Percentiles rank a stretch among this genome's conserved stretches.
Conservation (phyloP, 148 eudicot species). For the Persicaria maculosa region DNA sequence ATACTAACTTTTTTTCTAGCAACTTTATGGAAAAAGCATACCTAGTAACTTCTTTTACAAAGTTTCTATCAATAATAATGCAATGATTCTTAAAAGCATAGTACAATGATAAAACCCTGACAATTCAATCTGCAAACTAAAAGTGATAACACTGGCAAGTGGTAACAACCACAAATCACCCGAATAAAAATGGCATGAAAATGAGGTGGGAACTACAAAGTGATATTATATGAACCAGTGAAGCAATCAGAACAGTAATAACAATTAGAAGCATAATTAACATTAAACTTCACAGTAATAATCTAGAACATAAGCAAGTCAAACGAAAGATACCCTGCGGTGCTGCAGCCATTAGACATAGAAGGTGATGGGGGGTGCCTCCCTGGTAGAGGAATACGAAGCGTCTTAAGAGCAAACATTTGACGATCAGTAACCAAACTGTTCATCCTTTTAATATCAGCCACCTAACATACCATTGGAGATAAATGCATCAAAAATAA, state of each 20-base stretch:
- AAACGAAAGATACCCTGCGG: conserved; percentile 38
- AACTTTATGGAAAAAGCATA: background rate
- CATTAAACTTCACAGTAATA: background rate
- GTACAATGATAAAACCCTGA: background rate
- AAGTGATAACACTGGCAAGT: background rate
- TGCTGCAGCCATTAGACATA: conserved; percentile 48
- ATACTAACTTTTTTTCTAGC: background rate
- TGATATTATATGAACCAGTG: background rate
- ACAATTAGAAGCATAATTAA: background rate
- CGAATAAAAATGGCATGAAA: background rate
- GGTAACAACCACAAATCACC: background rate
- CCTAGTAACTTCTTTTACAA: background rate
- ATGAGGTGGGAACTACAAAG: background rate
- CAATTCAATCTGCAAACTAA: background rate
- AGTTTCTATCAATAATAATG: background rate
- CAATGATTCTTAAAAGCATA: background rate
- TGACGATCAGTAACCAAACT: conserved; percentile 82
- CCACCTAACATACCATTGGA: conserved; percentile 39
- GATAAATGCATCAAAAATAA: background rate
- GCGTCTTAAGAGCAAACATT: conserved; percentile 91
- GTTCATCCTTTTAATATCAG: conserved; percentile 82
- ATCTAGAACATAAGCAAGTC: background rate
- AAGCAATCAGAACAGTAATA: background rate
- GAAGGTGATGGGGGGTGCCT: conserved; percentile 86
- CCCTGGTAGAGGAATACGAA: conserved; percentile 85